Conservation (phyloP, 139 green algal genomes). For the Micractinium sp. region DNA sequence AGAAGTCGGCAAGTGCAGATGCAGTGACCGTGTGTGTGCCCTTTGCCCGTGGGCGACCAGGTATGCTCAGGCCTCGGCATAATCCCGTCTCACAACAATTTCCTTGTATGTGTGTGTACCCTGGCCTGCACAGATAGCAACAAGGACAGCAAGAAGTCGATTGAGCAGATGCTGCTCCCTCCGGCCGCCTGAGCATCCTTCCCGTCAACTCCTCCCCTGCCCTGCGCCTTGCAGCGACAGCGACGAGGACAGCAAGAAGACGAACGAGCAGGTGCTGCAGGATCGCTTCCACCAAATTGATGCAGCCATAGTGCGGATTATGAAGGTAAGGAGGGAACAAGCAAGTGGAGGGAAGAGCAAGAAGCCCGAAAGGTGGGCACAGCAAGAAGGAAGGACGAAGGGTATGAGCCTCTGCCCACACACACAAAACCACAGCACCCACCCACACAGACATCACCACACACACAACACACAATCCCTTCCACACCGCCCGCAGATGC, state of each 20-base stretch:
- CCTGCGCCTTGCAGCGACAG: constrained; percentile 74
- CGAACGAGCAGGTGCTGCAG: constrained; percentile 80
- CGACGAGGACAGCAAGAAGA: constrained; percentile 93
- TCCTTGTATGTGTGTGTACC: too few relatives aligned
- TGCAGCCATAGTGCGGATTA: constrained; percentile 96
- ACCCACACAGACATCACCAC: too few relatives aligned
- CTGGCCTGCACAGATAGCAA: constrained; percentile 75
- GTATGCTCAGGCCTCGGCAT: background rate
- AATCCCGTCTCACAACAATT: too few relatives aligned
- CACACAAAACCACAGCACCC: too few relatives aligned
- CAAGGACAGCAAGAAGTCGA: constrained; percentile 94
- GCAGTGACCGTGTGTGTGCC: background rate
- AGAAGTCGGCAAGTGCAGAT: too few relatives aligned
- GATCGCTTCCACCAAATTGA: constrained; percentile 97
- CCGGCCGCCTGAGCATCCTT: background rate
- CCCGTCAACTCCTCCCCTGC: background rate
- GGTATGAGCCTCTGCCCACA: too few relatives aligned
- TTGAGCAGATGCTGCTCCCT: constrained; percentile 66
- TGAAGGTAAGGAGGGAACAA: constrained; percentile 77
- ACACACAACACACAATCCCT: too few relatives aligned
- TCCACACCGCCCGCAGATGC: constrained; percentile 46
- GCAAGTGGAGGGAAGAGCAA: too few relatives aligned
- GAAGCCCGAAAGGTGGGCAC: too few relatives aligned
- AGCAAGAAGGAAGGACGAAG: too few relatives aligned
- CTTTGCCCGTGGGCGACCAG: too few relatives aligned